Evolutionary conservation across 306 rosid species (phyloP).

Genomic region (Macrotyloma uniflorum): DNA sequence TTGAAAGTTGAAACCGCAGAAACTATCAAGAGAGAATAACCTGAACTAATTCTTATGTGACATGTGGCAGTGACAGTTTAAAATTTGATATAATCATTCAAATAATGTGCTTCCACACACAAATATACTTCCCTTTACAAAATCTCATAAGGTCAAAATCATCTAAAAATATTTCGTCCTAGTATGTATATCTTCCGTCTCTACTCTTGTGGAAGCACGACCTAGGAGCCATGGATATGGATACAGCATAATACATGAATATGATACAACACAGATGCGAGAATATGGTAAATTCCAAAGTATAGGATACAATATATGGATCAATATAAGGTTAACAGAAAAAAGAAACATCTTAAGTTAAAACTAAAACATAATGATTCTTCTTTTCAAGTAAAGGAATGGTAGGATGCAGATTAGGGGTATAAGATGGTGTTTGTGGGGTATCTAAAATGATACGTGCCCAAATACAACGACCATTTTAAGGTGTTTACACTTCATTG

Average conservation of each 20-base stretch:
- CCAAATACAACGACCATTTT: not conserved
- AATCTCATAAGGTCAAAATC: not conserved
- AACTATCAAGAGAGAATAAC: conserved; percentile 14
- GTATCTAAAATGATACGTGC: not conserved
- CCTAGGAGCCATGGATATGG: not conserved
- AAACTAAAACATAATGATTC: not conserved
- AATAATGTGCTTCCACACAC: not conserved
- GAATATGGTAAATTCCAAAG: not conserved
- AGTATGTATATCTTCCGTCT: not conserved
- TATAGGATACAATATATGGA: not conserved
- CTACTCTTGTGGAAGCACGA: not conserved
- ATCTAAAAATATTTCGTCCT: not conserved
- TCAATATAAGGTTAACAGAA: not conserved
- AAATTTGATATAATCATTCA: conserved; percentile 14
- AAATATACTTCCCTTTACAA: not conserved
- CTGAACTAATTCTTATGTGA: conserved; percentile 6
- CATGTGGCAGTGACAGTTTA: not conserved
- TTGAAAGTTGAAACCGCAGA: not conserved
- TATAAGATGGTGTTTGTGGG: not conserved
- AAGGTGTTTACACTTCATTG: not conserved
- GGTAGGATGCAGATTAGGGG: not conserved
- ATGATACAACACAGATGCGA: not conserved
- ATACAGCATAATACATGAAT: not conserved
- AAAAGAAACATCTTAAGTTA: not conserved
- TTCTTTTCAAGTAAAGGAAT: not conserved